A percentile compares a stretch with the other conserved stretches of the same genome.
Evolutionary conservation across 805 yeast genomes (phyloP).

Genomic region (Kodamaea hsintzibuensis): DNA sequence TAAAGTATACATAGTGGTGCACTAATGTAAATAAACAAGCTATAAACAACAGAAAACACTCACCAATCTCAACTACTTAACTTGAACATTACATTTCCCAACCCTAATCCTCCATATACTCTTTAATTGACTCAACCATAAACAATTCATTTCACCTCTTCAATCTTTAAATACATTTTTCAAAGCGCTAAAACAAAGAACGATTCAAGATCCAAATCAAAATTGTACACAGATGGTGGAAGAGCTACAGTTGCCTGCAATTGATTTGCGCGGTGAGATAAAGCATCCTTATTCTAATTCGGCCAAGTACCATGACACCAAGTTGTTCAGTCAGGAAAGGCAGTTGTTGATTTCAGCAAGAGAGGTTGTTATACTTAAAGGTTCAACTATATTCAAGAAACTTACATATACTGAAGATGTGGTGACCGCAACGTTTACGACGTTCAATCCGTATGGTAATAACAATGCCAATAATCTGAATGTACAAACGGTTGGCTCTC

Average conservation of each 20-base stretch:
- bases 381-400: slow-evolving; percentile 45
- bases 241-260: slow-evolving; percentile 29
- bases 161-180: background rate
- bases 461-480: background rate
- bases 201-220: background rate
- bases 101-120: background rate
- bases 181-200: background rate
- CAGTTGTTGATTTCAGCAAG: slow-evolving; percentile 36
- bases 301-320: slow-evolving; percentile 14
- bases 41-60: too few relatives aligned
- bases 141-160: background rate
- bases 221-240: slow-evolving; percentile 1
- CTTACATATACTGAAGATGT: slow-evolving; percentile 53
- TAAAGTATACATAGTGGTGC: too few relatives aligned
- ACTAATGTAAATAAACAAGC: too few relatives aligned
- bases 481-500: background rate
- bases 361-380: slow-evolving; percentile 55
- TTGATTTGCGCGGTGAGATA: slow-evolving; percentile 30
- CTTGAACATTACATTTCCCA: too few relatives aligned
- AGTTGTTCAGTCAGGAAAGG: slow-evolving; percentile 25
- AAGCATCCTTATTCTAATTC: slow-evolving; percentile 20
- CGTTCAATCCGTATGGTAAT: slow-evolving; percentile 34
- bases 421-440: slow-evolving; percentile 61
- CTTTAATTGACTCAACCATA: background rate
- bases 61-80: too few relatives aligned